Base-by-base conservation (phyloP, 352 stramenopile genomes). In the Phytophthora pseudosyringae region DNA sequence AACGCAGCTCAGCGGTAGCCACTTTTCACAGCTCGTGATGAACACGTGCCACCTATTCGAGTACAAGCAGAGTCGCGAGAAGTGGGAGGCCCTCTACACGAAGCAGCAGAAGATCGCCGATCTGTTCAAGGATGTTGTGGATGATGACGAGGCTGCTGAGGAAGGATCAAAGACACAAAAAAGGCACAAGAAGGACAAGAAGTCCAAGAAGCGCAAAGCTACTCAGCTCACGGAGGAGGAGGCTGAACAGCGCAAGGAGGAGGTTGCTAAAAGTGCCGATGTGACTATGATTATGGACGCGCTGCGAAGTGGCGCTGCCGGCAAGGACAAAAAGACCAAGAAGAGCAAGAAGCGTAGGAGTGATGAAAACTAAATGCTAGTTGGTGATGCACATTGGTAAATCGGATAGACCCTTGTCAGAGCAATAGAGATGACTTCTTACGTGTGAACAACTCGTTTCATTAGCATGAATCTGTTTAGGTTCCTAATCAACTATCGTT, bases 21-120 rank as follows among this genome's bases (percentile, higher is more conserved):
- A 93, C 68, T 94, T 94, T 47, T 88, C 83, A 40, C 82, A 92
- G 66, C 75, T 93, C 39, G 86, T 93, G 45, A 83, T 93, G 67
- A 94, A 90, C 64, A 83, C 83, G 7, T 89, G 81, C 57, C 77
- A 92, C 58, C 58, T 93, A 32, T 88, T 89, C 41, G 86, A 94
- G 75, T 94, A 87, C 70, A 86, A 86, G 44, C 86, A 81, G 56
- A 92, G 86, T 67, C 78, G 71, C 39, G 83, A 93, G 50, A 91
- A 90, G 64, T 94, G 86, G 86, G 69, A 81, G 33, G 76, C 83
- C 26, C 69, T 85, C 16, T 89, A 92, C 55, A 79, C 82, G 39
- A 94, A 94, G 71, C 80, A 94, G 57, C 62, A 81, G 69, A 94
- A 94, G 71, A 90, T 94, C 26, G 74, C 73, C 11, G 79, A 91